Conservation (phyloP, 2,329 filamentous ascomycete genomes). For the Lasiodiplodia theobromae region DNA sequence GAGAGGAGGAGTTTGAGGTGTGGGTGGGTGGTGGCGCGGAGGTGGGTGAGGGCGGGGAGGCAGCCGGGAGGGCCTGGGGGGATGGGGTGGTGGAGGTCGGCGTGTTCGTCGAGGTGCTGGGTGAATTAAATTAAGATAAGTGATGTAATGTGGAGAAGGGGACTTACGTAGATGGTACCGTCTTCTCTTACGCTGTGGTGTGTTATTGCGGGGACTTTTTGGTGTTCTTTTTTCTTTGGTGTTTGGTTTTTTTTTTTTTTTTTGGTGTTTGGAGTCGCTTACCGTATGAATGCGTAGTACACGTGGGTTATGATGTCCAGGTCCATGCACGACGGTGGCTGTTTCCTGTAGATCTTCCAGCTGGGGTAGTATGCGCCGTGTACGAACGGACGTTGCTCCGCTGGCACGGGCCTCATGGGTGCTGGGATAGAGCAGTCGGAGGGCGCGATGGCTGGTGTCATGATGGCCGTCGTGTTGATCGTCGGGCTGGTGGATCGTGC, state of each 20-base stretch:
- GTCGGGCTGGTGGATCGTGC: not conserved
- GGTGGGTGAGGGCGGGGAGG: conserved; percentile 73
- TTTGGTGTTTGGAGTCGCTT: not conserved
- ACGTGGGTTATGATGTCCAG: conserved; percentile 66
- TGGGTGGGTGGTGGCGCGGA: conserved; percentile 74
- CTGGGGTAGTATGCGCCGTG: conserved; percentile 88
- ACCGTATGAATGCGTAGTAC: conserved; percentile 63
- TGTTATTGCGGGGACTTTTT: not conserved
- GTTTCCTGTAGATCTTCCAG: conserved; percentile 73
- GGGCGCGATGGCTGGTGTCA: not conserved
- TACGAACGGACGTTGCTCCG: conserved; percentile 42
- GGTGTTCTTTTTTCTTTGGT: not conserved
- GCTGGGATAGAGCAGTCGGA: conserved; percentile 12
- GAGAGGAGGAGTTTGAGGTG: conserved; percentile 75
- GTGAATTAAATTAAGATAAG: no score
- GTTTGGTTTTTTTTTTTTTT: not conserved
- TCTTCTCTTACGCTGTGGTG: not conserved
- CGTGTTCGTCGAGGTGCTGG: conserved; percentile 74
- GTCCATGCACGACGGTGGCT: conserved; percentile 76
- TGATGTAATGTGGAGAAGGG: not conserved
- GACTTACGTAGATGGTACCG: not conserved
- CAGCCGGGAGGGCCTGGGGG: conserved; percentile 65
- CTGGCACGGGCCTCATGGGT: not conserved
- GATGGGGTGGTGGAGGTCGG: conserved; percentile 74
- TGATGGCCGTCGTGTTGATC: not conserved